phyloP scores from a whole-genome alignment of 2,329 filamentous ascomycete species.

The Penicillium paneum region DNA sequence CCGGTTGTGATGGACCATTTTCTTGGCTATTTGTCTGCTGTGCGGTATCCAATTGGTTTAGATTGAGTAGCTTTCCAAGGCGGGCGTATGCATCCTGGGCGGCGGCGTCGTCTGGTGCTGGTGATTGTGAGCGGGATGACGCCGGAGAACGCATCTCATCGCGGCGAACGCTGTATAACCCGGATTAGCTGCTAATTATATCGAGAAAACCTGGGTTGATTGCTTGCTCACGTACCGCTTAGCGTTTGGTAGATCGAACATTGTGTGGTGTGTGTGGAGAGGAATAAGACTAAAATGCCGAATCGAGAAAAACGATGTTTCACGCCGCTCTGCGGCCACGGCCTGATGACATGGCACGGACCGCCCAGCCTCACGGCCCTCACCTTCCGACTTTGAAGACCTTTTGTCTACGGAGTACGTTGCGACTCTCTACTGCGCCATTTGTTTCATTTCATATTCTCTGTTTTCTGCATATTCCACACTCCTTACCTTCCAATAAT shows the following conservation, averaged over 20 bases:
- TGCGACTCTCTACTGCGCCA: conserved; percentile 5
- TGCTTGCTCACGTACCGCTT: conserved; percentile 31
- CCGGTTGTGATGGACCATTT: conserved; percentile 1
- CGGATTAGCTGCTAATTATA: background rate
- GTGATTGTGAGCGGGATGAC: conserved; percentile 32
- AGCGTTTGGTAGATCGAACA: conserved; percentile 39
- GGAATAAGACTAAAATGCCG: background rate
- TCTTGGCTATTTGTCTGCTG: background rate
- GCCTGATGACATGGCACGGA: conserved; percentile 25
- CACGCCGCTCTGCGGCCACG: conserved; percentile 22
- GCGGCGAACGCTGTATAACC: conserved; percentile 32
- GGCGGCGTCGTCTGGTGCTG: conserved; percentile 26
- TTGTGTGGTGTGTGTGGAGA: conserved; percentile 11
- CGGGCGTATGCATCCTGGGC: conserved; percentile 31
- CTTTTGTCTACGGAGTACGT: conserved; percentile 4
- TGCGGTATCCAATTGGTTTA: conserved; percentile 26
- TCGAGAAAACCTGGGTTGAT: background rate
- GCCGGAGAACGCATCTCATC: conserved; percentile 34
- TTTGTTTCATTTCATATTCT: conserved; percentile 4
- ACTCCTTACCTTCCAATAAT: conserved; percentile 13
- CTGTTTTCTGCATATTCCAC: conserved; percentile 11
- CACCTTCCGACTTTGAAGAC: background rate
- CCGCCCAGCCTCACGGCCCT: conserved; percentile 15
- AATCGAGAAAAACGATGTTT: conserved; percentile 10
- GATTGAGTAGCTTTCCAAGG: conserved; percentile 34